Base-by-base conservation (phyloP, 1,284 basidiomycete genomes). In the Phylloboletellus chloephorus region DNA sequence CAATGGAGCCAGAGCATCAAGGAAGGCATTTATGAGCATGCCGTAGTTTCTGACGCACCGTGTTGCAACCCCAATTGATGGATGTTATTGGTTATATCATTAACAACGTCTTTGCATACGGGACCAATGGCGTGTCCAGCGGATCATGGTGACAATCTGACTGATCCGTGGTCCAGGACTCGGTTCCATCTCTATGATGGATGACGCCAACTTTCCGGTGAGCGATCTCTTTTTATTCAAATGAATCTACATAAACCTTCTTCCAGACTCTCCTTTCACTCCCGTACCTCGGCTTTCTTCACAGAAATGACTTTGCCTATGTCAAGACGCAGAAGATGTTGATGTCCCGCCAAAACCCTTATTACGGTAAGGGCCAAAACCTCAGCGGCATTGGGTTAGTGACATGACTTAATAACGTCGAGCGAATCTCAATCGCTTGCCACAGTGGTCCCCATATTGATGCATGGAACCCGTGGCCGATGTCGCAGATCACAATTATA, bases 181-280 rank as follows among this genome's bases (percentile, higher is more conserved):
- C 41, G 82, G 83, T 25, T 74, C 76, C 9, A 65, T 75, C 45
- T 86, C 85, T 61, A 72, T 85, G 16, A 88, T 86, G 82, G 85
- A 87, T 48, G 85, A 87, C 49, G 84, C 83, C 2, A 88, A 88
- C 50, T 84, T 88, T 39, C 85, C 85, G 13, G 83, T 84, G 56
- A 52, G 78, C 60, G 5, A 35, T 39, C 11, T 23, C 17, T 22
- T 29, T 11, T 28, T 13, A 32, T 38, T 38, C 23, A 12, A 41
- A 15, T 39, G 46, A 24, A 26, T 22, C n/a, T 22, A 21, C 23
- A 17, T 43, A n/a, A 50, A 40, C 12, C 4, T 13, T 28, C 4
- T 33, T 48, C n/a, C 37, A 85, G 78, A 85, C 84, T 0, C 64
- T 88, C 11, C 65, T 88, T 13, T 82, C 85, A 0, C 67, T 88